Evolutionary conservation across 352 stramenopile genomes (phyloP).

Genomic region (Pythium vanterpoolii): DNA sequence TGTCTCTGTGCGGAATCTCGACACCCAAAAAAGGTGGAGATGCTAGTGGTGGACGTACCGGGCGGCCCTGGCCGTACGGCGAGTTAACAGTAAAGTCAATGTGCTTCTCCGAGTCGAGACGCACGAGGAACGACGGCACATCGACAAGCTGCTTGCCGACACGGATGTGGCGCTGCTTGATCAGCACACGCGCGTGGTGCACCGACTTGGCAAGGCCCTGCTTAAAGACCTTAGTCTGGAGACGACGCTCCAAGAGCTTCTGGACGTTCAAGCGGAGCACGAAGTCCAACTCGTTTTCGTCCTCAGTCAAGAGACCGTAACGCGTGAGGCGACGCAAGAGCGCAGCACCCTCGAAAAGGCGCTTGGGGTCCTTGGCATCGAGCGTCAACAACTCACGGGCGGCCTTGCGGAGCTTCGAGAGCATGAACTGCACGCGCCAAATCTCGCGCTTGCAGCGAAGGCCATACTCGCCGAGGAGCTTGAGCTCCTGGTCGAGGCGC

Average conservation of each 20-base stretch:
- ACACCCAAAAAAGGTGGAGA: too few species aligned
- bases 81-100: constrained; percentile 99
- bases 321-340: constrained; percentile 96
- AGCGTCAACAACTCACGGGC: constrained; percentile 98
- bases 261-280: constrained; percentile 98
- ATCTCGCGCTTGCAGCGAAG: constrained; percentile 99
- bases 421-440: constrained; percentile 98
- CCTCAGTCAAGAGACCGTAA: constrained; percentile 96
- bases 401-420: constrained; percentile 99
- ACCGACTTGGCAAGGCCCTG: constrained; percentile 99
- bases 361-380: constrained; percentile 97
- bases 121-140: constrained; percentile 98
- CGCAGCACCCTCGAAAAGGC: constrained; percentile 97
- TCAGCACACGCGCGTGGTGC: constrained; percentile 99
- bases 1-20: constrained; percentile 16
- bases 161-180: constrained; percentile 99
- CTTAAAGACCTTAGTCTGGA: constrained; percentile 99
- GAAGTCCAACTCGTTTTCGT: constrained; percentile 98
- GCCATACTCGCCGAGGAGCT: constrained; percentile 98
- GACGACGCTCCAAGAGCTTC: constrained; percentile 97
- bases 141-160: constrained; percentile 99
- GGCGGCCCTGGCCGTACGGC: constrained; percentile 96
- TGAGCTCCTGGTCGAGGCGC: constrained; percentile 98
- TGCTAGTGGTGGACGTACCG: constrained; percentile 38
- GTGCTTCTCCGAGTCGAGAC: constrained; percentile 99